Percentiles rank a stretch among this genome's conserved stretches.
phyloP scores from a whole-genome alignment of 345 rosid species.

The Moricandia moricandioides region DNA sequence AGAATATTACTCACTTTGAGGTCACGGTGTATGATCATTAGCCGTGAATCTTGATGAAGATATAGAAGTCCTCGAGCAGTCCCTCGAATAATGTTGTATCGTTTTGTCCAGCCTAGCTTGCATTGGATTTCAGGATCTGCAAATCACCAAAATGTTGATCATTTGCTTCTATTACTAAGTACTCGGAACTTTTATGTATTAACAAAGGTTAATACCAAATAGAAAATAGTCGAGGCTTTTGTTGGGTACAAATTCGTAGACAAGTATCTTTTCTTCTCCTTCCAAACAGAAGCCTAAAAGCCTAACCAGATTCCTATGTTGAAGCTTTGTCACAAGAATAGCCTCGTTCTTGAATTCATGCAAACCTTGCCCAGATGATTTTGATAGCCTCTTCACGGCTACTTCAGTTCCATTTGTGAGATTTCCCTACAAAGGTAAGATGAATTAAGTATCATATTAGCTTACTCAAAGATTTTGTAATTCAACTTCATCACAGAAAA shows the following conservation, averaged over 20 bases:
- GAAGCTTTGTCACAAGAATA: constrained; percentile 12
- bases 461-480: not conserved
- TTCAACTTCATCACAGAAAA: not conserved
- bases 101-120: not conserved
- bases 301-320: not conserved
- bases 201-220: not conserved
- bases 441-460: not conserved
- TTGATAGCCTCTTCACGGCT: constrained; percentile 24
- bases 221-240: constrained; percentile 9
- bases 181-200: not conserved
- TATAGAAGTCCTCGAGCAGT: not conserved
- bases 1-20: not conserved
- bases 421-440: not conserved
- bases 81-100: not conserved
- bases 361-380: constrained; percentile 3
- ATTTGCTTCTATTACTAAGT: not conserved
- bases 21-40: not conserved
- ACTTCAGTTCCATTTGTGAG: constrained; percentile 18
- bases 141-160: not conserved
- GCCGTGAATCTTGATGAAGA: not conserved
- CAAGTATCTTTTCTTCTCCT: not conserved
- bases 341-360: constrained; percentile 25
- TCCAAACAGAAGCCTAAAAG: not conserved
- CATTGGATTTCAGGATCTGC: not conserved
- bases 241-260: constrained; percentile 2